Evolutionary conservation across 345 rosid species (phyloP), one percentile per base, ranked within the genome.

Genomic region (Rhizophora mangle): DNA sequence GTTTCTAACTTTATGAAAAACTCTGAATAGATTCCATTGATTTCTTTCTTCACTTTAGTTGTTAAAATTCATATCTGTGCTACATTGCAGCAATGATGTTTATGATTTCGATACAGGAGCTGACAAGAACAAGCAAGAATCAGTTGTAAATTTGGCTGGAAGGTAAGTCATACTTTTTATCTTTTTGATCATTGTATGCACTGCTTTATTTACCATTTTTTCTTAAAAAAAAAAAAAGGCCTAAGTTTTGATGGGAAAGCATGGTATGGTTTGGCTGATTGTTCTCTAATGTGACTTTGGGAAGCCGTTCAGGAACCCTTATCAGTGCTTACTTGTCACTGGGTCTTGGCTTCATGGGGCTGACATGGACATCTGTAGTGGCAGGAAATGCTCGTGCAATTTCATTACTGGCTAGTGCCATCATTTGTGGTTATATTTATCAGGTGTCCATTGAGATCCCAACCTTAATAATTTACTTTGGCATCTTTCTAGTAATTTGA

Each of bases 81-180:
- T 83, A 26, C 47, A 55, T 71, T 61, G 82, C 96, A 91, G 97
- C 88, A 94, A 91, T 73, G 97, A 91, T 81, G 97, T 89, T 66
- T 91, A 94, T 68, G 98, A 94, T 82, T 94, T 88, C 30, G 98
- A 91, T 68, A 91, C 96, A 1, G 97, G 96, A 82, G 98, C 98
- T 37, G 98, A 93, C 76, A 83, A 85, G 81, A 85, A 87, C 84
- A 91, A 94, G 82, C 87, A 78, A 67, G 98, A 94, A 76, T 94
- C 96, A 0, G 91, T 94, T 26, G 97, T 94, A 51, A 94, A 89
- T 79, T 49, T 94, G 78, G 76, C 79, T 63, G 88, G 93, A 79
- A 93, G 92, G 98, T 93, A 83, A 76, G 72, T 77, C 2, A 43
- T 43, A 43, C 69, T 57, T 66, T 70, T 70, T 32, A 21, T 53